These are phyloP conservation scores for Streptanthus diversifolius DNA, from an alignment of 345 rosid species.

Conservation along the genomic window DNA sequence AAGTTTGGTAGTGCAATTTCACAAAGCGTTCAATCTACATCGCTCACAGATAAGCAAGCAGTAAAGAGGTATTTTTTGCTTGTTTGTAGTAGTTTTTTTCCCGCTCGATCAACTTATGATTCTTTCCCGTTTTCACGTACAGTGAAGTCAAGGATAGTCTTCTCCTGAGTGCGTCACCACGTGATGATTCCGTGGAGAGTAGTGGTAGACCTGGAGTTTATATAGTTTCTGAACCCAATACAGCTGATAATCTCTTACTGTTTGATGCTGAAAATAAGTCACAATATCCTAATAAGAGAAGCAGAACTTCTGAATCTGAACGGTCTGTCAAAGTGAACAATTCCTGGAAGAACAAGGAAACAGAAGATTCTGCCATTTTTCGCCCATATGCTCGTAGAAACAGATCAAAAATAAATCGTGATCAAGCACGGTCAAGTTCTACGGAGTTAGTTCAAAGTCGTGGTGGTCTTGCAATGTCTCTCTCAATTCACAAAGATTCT, in stretches of 20 bases:
- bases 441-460: conserved; percentile 61
- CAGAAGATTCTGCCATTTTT: conserved; percentile 91
- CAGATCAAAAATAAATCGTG: conserved; percentile 78
- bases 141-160: conserved; percentile 94
- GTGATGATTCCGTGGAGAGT: conserved; percentile 89
- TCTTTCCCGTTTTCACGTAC: conserved; percentile 30
- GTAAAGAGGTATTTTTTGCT: conserved; percentile 65
- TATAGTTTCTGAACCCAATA: conserved; percentile 70
- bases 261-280: conserved; percentile 74
- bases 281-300: conserved; percentile 47
- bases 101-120: conserved; percentile 16
- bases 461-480: conserved; percentile 56
- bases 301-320: conserved; percentile 50
- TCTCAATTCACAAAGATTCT: conserved; percentile 45
- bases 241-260: conserved; percentile 75
- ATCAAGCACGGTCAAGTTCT: conserved; percentile 72
- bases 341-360: conserved; percentile 59
- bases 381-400: conserved; percentile 95
- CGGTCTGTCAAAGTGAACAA: conserved; percentile 57
- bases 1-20: conserved; percentile 70
- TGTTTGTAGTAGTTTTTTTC: conserved; percentile 15
- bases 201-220: conserved; percentile 77
- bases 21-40: conserved; percentile 84
- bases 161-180: conserved; percentile 74
- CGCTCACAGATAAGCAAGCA: conserved; percentile 65